Evolutionary conservation across 257 asterid species (phyloP), one percentile per base, ranked within the genome.

Genomic region (Solanum verrucosum): DNA sequence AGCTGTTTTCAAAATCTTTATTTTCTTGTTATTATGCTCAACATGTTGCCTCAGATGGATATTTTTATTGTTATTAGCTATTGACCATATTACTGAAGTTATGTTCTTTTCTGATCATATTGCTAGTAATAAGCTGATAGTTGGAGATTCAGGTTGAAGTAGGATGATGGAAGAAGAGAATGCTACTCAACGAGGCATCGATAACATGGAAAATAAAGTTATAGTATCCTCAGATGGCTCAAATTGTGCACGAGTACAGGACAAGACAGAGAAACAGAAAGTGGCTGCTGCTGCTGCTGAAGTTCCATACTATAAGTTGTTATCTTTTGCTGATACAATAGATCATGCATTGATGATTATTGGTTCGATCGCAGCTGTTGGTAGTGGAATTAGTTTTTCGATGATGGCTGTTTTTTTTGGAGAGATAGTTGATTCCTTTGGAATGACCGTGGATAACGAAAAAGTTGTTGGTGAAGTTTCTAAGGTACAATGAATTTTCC

Each of bases 381-480:
- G 91, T 16, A 93, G 92, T 86, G 99, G 99, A 23, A 44, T 96
- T 2, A 92, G 92, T 83, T 90, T 94, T 3, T 95, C 98, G 4
- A 87, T 96, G 21, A 93, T 95, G 99, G 93, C 98, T 11, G 70
- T 96, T 1, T 83, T 96, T 60, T 93, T 95, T 84, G 99, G 99
- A 6, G 93, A 94, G 23, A 52, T 95, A 60, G 92, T 93, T 46
- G 94, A 96, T 63, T 93, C 99, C 14, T 95, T 96, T 73, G 98
- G 98, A 8, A 35, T 72, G 9, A 88, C 75, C 3, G 86, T 73
- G 23, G 84, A 81, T 16, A 86, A 33, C 29, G n/a, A 60, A 0
- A 59, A 87, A 2, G 90, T 93, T 5, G 91, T 94, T 29, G 90
- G 90, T 7, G 89, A 87, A 35, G 98, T 96, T 79, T 90, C 93